These are phyloP conservation scores for Ramalina peruviana DNA, from an alignment of 495 filamentous ascomycete genomes.

Conservation along the genomic window DNA sequence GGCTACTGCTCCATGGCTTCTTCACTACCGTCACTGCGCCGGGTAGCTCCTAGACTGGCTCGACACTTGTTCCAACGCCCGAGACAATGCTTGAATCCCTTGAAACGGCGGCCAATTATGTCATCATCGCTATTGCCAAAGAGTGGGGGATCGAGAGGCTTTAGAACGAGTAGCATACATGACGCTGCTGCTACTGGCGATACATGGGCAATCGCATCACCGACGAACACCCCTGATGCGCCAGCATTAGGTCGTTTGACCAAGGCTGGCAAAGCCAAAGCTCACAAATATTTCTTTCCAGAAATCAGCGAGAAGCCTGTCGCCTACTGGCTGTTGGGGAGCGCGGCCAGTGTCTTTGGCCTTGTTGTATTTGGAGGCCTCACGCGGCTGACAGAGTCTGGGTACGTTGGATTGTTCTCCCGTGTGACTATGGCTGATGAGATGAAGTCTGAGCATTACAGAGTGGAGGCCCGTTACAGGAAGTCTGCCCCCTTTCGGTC, in stretches of 20 bases:
- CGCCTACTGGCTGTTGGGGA: constrained; percentile 86
- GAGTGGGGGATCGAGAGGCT: too few relatives aligned
- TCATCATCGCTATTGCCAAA: too few relatives aligned
- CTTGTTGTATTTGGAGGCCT: constrained; percentile 92
- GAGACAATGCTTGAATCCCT: constrained; percentile 30
- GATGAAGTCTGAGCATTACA: constrained; percentile 79
- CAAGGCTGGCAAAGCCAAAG: neutral
- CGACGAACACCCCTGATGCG: too few relatives aligned
- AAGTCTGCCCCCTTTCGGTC: constrained; percentile 67
- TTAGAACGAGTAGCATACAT: too few relatives aligned
- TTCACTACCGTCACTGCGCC: constrained; percentile 31
- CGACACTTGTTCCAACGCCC: constrained; percentile 38
- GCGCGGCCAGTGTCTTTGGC: constrained; percentile 84
- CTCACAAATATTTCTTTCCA: constrained; percentile 42
- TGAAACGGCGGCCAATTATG: neutral
- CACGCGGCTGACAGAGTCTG: constrained; percentile 88
- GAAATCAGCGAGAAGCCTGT: constrained; percentile 56
- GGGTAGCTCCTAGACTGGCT: constrained; percentile 33
- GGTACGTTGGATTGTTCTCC: constrained; percentile 38
- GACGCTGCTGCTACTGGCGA: too few relatives aligned
- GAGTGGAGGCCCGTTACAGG: constrained; percentile 98
- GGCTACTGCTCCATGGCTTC: constrained; percentile 18
- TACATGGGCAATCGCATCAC: too few relatives aligned
- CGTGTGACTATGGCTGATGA: constrained; percentile 13
- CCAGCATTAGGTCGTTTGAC: too few relatives aligned